Evolutionary conservation across 108 stramenopile species (phyloP).

Genomic region (Skeletonema menzelii): DNA sequence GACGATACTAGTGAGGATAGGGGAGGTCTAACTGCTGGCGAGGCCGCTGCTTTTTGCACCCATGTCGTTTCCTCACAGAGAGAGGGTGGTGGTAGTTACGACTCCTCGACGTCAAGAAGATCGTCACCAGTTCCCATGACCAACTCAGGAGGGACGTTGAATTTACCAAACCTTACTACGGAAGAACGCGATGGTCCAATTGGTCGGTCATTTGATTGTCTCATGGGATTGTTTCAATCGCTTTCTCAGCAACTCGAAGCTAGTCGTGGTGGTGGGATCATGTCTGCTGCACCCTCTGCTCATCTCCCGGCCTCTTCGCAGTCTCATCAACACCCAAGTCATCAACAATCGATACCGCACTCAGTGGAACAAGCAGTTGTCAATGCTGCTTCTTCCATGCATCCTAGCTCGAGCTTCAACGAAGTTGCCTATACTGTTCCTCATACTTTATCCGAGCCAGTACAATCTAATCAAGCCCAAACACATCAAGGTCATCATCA

Average conservation of each 20-base stretch:
- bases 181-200: constrained; percentile 75
- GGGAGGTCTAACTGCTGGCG: constrained; percentile 52
- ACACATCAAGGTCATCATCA: background rate
- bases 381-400: constrained; percentile 17
- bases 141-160: constrained; percentile 27
- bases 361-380: constrained; percentile 29
- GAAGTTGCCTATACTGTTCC: constrained; percentile 32
- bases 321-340: constrained; percentile 4
- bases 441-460: constrained; percentile 11
- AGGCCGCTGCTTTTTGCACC: constrained; percentile 72
- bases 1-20: constrained; percentile 10
- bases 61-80: constrained; percentile 23
- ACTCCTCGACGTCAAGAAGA: background rate
- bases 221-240: constrained; percentile 83
- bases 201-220: constrained; percentile 77
- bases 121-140: constrained; percentile 1
- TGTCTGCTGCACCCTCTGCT: constrained; percentile 7
- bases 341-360: background rate
- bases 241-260: constrained; percentile 70
- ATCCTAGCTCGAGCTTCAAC: constrained; percentile 12
- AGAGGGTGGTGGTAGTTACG: background rate
- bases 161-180: constrained; percentile 67
- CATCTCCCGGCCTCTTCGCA: background rate
- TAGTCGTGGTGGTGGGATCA: constrained; percentile 47
- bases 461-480: background rate